These are phyloP conservation scores for Solanum lignicaule DNA, from an alignment of 257 asterid species.

Conservation along the genomic window DNA sequence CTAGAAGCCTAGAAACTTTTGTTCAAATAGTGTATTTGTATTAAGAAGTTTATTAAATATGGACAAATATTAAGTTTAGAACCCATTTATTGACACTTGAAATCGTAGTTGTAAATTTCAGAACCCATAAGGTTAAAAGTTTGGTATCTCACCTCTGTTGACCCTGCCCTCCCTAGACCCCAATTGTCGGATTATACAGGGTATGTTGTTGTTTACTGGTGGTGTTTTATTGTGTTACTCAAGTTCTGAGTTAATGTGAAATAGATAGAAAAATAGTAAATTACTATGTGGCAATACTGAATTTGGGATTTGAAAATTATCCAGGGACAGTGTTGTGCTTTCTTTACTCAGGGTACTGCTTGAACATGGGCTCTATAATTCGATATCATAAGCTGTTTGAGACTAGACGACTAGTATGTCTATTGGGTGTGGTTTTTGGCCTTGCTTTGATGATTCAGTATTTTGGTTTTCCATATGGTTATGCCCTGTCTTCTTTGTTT, in stretches of 20 bases:
- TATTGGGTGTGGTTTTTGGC: constrained; percentile 45
- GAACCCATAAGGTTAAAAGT: neutral
- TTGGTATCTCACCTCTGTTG: neutral
- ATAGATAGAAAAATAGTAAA: neutral
- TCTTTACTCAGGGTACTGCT: constrained; percentile 2
- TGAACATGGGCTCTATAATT: constrained; percentile 35
- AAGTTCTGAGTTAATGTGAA: neutral
- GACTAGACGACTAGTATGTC: constrained; percentile 42
- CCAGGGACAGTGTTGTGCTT: neutral
- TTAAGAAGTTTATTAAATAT: too few species aligned
- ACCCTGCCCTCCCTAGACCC: neutral
- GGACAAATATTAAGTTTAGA: neutral
- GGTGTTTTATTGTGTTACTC: neutral
- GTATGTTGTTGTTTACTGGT: neutral
- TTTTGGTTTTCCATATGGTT: constrained; percentile 54
- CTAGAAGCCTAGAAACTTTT: neutral
- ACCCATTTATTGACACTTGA: neutral
- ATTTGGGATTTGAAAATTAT: constrained; percentile 13
- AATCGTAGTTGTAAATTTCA: neutral
- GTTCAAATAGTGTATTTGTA: neutral
- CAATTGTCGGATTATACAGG: neutral
- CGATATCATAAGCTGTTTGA: constrained; percentile 32
- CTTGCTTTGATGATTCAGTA: constrained; percentile 47
- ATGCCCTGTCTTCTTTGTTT: constrained; percentile 33
- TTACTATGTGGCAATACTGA: neutral